phyloP scores from a whole-genome alignment of 2,329 filamentous ascomycete species.

The Talaromyces amestolkiae region DNA sequence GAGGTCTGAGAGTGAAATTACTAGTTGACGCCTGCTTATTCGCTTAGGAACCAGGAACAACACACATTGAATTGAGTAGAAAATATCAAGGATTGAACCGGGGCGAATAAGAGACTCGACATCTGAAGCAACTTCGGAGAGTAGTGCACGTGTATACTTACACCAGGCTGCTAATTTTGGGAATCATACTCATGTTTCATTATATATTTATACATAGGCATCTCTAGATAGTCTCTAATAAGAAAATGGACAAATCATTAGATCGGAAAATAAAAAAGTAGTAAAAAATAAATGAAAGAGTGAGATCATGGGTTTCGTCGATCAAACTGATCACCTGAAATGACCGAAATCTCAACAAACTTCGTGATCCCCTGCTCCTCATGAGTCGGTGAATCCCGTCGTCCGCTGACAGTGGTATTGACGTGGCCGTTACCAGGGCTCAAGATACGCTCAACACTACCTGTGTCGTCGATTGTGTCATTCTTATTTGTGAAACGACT shows the following conservation, averaged over 20 bases:
- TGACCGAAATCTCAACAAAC: conserved; percentile 5
- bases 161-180: neutral
- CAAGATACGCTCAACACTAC: conserved; percentile 7
- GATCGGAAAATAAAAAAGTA: neutral
- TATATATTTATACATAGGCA: neutral
- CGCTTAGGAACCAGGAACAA: no score
- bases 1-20: no score
- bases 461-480: neutral
- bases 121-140: neutral
- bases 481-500: conserved; percentile 5
- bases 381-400: conserved; percentile 7
- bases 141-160: neutral
- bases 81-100: no score
- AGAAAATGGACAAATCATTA: neutral
- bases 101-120: no score
- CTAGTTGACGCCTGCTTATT: no score
- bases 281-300: neutral
- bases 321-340: conserved; percentile 8
- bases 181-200: neutral
- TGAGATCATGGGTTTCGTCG: conserved; percentile 2
- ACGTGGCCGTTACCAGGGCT: neutral
- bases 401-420: neutral
- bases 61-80: no score
- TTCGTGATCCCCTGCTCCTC: conserved; percentile 1
- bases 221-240: neutral